phyloP scores from a whole-genome alignment of 2,329 filamentous ascomycete species.

The Aureobasidium sp. region DNA sequence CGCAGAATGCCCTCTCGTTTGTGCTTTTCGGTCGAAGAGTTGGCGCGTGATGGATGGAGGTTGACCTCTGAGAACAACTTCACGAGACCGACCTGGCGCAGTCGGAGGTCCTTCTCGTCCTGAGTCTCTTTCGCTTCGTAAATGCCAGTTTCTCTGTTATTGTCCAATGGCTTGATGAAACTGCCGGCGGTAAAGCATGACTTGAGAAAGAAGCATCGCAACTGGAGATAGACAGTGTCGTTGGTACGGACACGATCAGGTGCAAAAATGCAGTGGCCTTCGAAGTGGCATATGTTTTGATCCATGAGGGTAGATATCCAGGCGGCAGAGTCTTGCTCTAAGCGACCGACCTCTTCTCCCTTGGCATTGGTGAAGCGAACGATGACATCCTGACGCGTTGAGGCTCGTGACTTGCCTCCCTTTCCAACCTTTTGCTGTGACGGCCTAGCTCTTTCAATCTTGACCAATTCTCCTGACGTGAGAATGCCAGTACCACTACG shows the following conservation, averaged over 20 bases:
- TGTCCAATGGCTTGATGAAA: conserved; percentile 54
- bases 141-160: conserved; percentile 62
- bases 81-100: conserved; percentile 81
- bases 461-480: conserved; percentile 72
- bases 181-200: conserved; percentile 61
- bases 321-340: conserved; percentile 77
- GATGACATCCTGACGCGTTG: conserved; percentile 70
- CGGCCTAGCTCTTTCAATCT: conserved; percentile 77
- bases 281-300: conserved; percentile 78
- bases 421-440: conserved; percentile 36
- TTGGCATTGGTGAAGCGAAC: conserved; percentile 78
- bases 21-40: conserved; percentile 64
- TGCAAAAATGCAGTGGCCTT: conserved; percentile 80
- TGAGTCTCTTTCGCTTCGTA: conserved; percentile 80
- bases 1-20: conserved; percentile 76
- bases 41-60: conserved; percentile 65
- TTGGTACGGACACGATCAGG: conserved; percentile 80
- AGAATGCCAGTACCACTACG: conserved; percentile 68
- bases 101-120: conserved; percentile 73
- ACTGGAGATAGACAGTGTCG: conserved; percentile 87
- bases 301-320: conserved; percentile 93
- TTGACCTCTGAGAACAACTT: conserved; percentile 86
- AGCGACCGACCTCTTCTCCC: conserved; percentile 75
- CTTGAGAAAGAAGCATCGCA: conserved; percentile 67
- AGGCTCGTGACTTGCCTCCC: conserved; percentile 37